phyloP scores from a whole-genome alignment of 2,329 filamentous ascomycete genomes.

The Fusarium sp. region DNA sequence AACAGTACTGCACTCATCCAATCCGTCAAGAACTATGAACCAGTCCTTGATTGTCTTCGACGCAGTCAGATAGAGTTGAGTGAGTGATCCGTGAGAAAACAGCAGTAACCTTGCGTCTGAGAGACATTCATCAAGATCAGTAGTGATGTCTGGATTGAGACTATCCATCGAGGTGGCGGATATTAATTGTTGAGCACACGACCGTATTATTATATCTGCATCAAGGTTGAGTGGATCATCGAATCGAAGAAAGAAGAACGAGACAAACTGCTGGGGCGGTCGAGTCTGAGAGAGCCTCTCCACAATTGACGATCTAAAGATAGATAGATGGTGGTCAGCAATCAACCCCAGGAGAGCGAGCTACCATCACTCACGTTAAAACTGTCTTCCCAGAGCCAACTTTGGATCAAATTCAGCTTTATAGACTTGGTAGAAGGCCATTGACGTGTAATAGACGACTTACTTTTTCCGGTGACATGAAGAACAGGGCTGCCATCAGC shows the following conservation, averaged over 20 bases:
- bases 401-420: fast-evolving
- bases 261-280: neutral
- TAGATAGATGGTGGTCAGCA: neutral
- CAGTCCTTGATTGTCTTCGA: fast-evolving
- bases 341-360: too few relatives aligned
- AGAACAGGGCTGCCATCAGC: neutral
- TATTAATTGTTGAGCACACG: neutral
- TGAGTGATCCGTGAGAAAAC: fast-evolving
- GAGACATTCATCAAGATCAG: neutral
- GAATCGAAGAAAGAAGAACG: neutral
- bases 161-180: neutral
- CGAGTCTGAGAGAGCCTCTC: neutral
- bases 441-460: neutral
- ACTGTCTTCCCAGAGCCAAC: constrained; percentile 36
- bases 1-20: neutral
- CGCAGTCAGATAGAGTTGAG: fast-evolving
- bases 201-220: neutral
- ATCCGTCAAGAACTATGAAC: neutral
- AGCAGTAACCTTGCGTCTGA: fast-evolving
- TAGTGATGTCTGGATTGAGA: fast-evolving
- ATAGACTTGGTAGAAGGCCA: fast-evolving
- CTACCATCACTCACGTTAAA: neutral
- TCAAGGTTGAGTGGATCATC: neutral
- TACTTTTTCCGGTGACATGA: constrained; percentile 27
- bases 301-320: neutral